These are phyloP conservation scores for Spongospora subterranea DNA, from an alignment of 208 protist genomes.

Conservation along the genomic window DNA sequence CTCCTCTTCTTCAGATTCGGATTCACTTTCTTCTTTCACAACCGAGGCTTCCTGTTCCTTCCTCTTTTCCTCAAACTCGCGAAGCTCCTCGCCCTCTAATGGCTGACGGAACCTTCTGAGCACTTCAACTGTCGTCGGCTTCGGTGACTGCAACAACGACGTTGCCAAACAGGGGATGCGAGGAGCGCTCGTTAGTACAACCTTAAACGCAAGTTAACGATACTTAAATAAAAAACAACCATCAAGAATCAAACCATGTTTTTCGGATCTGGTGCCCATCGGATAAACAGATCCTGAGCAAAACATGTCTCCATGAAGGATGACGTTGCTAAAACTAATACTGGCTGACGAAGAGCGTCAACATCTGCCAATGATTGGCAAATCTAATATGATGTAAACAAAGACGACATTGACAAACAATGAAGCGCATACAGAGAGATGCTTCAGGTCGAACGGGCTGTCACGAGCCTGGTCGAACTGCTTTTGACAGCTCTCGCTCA, in stretches of 20 bases:
- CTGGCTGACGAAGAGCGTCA: conserved; percentile 56
- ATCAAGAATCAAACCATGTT: conserved; percentile 62
- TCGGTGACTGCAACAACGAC: neutral
- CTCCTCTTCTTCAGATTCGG: conserved; percentile 36
- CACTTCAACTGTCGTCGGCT: neutral
- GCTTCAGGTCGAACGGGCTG: conserved; percentile 62
- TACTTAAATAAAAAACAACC: neutral
- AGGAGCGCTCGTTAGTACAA: conserved; percentile 10
- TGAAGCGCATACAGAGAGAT: neutral
- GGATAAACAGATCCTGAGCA: conserved; percentile 63
- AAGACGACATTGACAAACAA: neutral
- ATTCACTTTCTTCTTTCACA: conserved; percentile 3
- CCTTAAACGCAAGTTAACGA: neutral
- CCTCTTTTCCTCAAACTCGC: conserved; percentile 45
- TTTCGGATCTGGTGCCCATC: conserved; percentile 55
- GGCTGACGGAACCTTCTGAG: neutral
- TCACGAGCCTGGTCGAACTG: conserved; percentile 66
- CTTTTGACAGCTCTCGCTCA: conserved; percentile 78
- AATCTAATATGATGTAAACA: neutral
- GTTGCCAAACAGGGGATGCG: conserved; percentile 39
- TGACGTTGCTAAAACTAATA: conserved; percentile 54
- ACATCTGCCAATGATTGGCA: conserved; percentile 57
- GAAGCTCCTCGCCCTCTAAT: conserved; percentile 61
- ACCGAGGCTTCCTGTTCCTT: conserved; percentile 40
- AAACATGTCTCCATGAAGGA: conserved; percentile 22